A percentile compares a stretch with the other conserved stretches of the same genome.
Evolutionary conservation across 148 eudicot species (phyloP).

Genomic region (Vaccinium macrocarpon): DNA sequence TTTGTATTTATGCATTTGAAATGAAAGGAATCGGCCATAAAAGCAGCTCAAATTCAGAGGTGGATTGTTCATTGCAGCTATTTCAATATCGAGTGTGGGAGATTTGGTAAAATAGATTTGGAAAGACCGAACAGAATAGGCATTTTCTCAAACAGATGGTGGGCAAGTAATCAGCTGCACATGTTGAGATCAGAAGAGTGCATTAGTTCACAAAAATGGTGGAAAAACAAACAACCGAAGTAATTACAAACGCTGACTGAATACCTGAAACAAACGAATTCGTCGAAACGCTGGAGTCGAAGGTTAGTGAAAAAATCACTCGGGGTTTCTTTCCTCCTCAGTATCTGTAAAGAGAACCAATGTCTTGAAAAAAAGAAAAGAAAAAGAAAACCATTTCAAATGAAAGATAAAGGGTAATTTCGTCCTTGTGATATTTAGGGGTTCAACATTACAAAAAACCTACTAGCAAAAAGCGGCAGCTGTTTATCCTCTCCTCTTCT

Average conservation of each 20-base stretch:
- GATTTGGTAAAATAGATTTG: background rate
- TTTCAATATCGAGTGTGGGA: background rate
- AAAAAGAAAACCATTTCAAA: too few relatives aligned
- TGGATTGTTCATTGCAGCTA: background rate
- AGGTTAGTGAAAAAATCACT: background rate
- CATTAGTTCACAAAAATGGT: background rate
- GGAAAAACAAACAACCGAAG: background rate
- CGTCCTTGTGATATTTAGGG: too few relatives aligned
- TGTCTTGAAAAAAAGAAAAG: too few relatives aligned
- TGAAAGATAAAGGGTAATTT: too few relatives aligned
- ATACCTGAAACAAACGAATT: background rate
- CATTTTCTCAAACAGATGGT: background rate
- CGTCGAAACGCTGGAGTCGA: background rate
- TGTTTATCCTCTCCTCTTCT: too few relatives aligned
- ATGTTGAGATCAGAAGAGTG: background rate
- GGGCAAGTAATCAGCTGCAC: slow-evolving; percentile 12
- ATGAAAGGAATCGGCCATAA: background rate
- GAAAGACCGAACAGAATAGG: background rate
- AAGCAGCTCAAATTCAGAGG: background rate
- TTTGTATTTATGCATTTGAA: background rate
- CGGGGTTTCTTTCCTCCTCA: too few relatives aligned
- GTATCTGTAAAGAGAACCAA: too few relatives aligned
- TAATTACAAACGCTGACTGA: background rate
- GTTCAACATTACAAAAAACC: too few relatives aligned
- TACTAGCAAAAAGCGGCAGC: too few relatives aligned